Conservation (phyloP, 1,139 yeast genomes). For the Magnusiomyces fungicola region DNA sequence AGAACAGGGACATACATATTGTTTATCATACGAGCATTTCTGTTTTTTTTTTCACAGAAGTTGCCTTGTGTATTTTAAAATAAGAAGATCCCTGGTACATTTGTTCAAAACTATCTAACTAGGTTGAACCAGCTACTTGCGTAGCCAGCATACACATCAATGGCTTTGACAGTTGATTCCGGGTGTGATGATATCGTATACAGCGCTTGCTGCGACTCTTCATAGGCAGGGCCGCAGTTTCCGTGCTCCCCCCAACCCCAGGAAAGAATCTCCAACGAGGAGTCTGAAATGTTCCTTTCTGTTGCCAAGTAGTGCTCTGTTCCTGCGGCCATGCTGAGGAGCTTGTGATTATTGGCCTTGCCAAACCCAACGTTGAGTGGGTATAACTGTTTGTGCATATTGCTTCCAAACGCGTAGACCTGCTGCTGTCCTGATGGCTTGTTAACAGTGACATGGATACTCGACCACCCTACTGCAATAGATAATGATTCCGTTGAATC, state of each 20-base stretch:
- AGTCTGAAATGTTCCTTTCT: constrained; percentile 21
- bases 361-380: constrained; percentile 22
- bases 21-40: constrained; percentile 55
- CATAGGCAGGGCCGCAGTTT: constrained; percentile 61
- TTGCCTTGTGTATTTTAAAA: constrained; percentile 62
- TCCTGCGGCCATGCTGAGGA: constrained; percentile 44
- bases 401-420: constrained; percentile 56
- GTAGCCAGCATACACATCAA: constrained; percentile 18
- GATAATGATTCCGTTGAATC: neutral
- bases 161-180: neutral
- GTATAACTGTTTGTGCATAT: constrained; percentile 63
- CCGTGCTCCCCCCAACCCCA: constrained; percentile 99
- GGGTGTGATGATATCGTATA: neutral
- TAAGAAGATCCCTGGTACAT: constrained; percentile 69
- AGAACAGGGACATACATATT: constrained; percentile 60
- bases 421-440: neutral
- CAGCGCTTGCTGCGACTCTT: constrained; percentile 6
- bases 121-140: constrained; percentile 20
- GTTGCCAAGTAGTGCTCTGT: constrained; percentile 76
- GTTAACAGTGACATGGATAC: constrained; percentile 43
- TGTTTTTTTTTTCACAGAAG: constrained; percentile 37
- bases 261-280: constrained; percentile 38
- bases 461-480: constrained; percentile 72
- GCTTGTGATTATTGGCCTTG: constrained; percentile 9
- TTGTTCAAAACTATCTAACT: constrained; percentile 4